Evolutionary conservation across 2,329 filamentous ascomycete genomes (phyloP), one percentile per base, ranked within the genome.

Genomic region (Colletotrichum tropicicola): DNA sequence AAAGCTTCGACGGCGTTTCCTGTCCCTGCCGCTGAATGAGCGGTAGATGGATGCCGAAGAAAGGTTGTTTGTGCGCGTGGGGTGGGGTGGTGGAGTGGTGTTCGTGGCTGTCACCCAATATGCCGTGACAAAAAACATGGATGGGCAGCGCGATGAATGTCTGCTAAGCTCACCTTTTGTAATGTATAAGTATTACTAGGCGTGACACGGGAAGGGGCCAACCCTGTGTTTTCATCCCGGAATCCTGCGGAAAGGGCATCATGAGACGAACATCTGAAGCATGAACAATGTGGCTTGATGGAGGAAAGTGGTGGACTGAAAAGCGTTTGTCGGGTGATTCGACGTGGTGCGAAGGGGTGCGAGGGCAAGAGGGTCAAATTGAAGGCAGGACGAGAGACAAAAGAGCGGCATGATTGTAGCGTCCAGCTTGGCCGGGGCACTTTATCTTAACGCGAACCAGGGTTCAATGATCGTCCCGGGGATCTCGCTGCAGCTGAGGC

Each of bases 251-350:
- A 19, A 27, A 19, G 19, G 12, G 39, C 13, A 19, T 41, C 28
- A 65, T 63, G 51, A 66, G 62, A 64, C 62, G 62, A 66, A 66
- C 62, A 27, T 66, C 27, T 43, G 41, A 28, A 61, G 60, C 48
- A 54, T 48, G 52, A 45, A 43, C 27, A 55, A 25, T 17, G 17
- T 32, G 48, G 43, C 32, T 53, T 49, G 32, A 25, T 23, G 47
- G 55, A 37, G 41, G 19, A 25, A 47, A 17, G 19, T 17, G 12
- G 32, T 35, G 10, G 35, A 28, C 21, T 23, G 15, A 39, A 25
- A n/a, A 37, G 32, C 27, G 44, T 17, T 49, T 21, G 43, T 21
- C 30, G 23, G 28, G 39, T 49, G 32, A 65, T 39, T 47, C 27
- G 51, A 44, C n/a, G n/a, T n/a, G n/a, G n/a, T n/a, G n/a, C n/a